Conservation (phyloP, 2,329 filamentous ascomycete species). For the Tolypocladium guangdongense region DNA sequence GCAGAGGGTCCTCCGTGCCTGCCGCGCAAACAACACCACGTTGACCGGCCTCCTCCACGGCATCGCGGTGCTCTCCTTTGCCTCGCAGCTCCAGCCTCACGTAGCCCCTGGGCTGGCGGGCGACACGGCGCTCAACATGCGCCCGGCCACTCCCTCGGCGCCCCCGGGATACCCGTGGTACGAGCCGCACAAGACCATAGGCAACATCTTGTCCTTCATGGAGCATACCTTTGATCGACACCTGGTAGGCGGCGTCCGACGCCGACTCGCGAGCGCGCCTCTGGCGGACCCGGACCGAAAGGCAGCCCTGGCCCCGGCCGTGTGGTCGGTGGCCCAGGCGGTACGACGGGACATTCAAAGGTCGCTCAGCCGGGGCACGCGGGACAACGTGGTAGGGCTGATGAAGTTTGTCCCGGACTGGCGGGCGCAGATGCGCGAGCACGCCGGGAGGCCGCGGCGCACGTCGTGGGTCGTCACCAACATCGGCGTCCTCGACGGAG, state of each 20-base stretch:
- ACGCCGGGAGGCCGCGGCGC: slow-evolving; percentile 12
- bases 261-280: slow-evolving; percentile 1
- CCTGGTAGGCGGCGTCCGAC: not conserved
- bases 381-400: slow-evolving; percentile 13
- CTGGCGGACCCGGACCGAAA: slow-evolving; percentile 1
- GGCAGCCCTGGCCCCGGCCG: slow-evolving; percentile 5
- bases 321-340: slow-evolving; percentile 12
- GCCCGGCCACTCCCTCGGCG: slow-evolving; percentile 8
- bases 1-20: slow-evolving; percentile 10
- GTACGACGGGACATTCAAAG: slow-evolving; percentile 6
- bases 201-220: slow-evolving; percentile 7
- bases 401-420: slow-evolving; percentile 15
- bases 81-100: slow-evolving; percentile 4
- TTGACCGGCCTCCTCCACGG: slow-evolving; percentile 17
- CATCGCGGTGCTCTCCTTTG: slow-evolving; percentile 11
- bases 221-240: not conserved
- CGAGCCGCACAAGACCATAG: slow-evolving; percentile 5
- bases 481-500: slow-evolving; percentile 14
- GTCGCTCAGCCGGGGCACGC: slow-evolving; percentile 9
- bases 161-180: not conserved
- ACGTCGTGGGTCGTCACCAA: slow-evolving; percentile 14
- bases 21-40: slow-evolving; percentile 16
- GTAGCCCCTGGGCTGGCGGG: slow-evolving; percentile 1
- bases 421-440: slow-evolving; percentile 6
- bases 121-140: slow-evolving; percentile 12